Percentiles rank a stretch among this genome's conserved stretches.
Evolutionary conservation across 2,329 filamentous ascomycete species (phyloP).

Genomic region (Venturia effusa): DNA sequence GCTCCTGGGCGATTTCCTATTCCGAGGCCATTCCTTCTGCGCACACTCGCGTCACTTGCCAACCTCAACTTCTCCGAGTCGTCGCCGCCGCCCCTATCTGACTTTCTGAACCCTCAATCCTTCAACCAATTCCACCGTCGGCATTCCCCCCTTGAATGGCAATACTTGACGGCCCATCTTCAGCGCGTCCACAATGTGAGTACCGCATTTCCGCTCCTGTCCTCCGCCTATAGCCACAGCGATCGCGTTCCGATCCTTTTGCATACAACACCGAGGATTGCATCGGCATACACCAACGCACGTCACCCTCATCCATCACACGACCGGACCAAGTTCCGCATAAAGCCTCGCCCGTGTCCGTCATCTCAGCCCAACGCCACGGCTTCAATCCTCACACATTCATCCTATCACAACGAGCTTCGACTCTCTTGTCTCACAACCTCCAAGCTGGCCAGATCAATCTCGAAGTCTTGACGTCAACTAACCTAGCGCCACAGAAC

Average conservation of each 20-base stretch:
- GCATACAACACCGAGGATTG: neutral
- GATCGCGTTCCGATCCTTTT: neutral
- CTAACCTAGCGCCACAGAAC: conserved; percentile 18
- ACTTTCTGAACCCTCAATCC: neutral
- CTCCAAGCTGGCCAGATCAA: conserved; percentile 22
- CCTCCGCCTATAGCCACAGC: neutral
- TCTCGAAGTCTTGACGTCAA: conserved; percentile 33
- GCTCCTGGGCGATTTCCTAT: neutral
- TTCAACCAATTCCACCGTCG: neutral
- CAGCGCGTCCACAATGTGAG: neutral
- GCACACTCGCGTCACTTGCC: neutral
- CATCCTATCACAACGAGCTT: neutral
- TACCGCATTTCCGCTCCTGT: neutral
- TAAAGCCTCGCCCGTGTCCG: neutral
- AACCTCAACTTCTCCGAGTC: neutral
- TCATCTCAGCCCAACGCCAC: neutral
- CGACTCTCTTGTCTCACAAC: neutral
- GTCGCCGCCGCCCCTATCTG: neutral
- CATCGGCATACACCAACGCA: neutral
- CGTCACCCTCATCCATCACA: neutral
- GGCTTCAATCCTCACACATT: neutral
- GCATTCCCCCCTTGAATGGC: neutral
- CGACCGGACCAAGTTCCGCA: neutral
- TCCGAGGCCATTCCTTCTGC: neutral
- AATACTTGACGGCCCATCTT: neutral